Conservation (phyloP, 2,329 filamentous ascomycete species). For the Cladophialophora carrionii region DNA sequence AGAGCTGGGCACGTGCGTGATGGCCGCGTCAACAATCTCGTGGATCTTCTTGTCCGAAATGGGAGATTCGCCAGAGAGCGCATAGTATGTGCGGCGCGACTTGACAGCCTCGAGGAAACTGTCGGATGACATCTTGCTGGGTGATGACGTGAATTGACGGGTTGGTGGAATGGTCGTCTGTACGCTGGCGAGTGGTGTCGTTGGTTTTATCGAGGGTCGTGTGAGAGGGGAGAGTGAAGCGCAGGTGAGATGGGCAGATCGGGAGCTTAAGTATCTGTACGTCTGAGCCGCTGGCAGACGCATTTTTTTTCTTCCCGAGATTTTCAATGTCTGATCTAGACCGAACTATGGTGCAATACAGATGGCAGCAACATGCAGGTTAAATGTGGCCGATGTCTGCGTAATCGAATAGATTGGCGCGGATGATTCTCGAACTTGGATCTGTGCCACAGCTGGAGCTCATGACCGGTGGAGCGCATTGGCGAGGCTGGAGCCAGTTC, state of each 20-base stretch:
- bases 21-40: slow-evolving; percentile 30
- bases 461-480: neutral
- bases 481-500: slow-evolving; percentile 15
- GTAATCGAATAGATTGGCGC: slow-evolving; percentile 1
- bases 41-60: slow-evolving; percentile 34
- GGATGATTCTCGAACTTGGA: slow-evolving; percentile 6
- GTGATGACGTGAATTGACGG: slow-evolving; percentile 11
- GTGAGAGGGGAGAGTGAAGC: neutral
- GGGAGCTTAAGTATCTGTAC: slow-evolving; percentile 14
- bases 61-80: slow-evolving; percentile 29
- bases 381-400: slow-evolving; percentile 6
- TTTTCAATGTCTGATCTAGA: neutral
- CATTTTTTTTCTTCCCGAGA: slow-evolving; percentile 5
- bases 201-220: neutral
- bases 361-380: slow-evolving; percentile 1
- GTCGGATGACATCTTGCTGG: slow-evolving; percentile 22
- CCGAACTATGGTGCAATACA: slow-evolving; percentile 1
- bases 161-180: neutral
- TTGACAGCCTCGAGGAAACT: slow-evolving; percentile 27
- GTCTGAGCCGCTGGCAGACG: slow-evolving; percentile 12
- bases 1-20: slow-evolving; percentile 61
- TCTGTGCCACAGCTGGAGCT: neutral
- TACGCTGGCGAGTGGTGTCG: neutral
- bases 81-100: slow-evolving; percentile 34
- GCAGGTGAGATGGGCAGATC: neutral